These are phyloP conservation scores for Wickerhamomyces chambardii DNA, from an alignment of 805 yeast genomes.

Conservation along the genomic window DNA sequence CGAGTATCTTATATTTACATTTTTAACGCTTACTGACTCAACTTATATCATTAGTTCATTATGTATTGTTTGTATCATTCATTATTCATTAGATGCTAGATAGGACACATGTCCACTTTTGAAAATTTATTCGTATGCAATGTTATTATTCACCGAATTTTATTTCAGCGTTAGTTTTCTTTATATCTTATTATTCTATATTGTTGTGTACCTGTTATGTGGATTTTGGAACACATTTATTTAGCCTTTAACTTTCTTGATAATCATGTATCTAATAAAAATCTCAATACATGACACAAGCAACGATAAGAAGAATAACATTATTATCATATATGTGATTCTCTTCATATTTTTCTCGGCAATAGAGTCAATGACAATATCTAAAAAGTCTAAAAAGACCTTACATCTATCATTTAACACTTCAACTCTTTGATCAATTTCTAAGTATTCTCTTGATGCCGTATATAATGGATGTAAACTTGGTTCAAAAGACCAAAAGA, in stretches of 20 bases:
- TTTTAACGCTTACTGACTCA: no score
- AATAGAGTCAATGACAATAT: slow-evolving; percentile 86
- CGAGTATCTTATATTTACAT: no score
- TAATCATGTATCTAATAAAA: slow-evolving; percentile 44
- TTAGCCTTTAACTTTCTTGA: slow-evolving; percentile 16
- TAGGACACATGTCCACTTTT: no score
- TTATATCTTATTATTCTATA: no score
- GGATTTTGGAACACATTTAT: no score
- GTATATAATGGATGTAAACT: slow-evolving; percentile 86
- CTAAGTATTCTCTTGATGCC: slow-evolving; percentile 87
- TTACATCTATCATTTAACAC: slow-evolving; percentile 90
- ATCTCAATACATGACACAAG: slow-evolving; percentile 71
- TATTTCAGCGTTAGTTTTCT: no score
- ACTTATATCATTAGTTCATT: no score
- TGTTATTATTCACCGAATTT: no score
- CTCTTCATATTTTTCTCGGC: slow-evolving; percentile 90
- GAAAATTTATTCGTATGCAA: no score
- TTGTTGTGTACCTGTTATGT: no score
- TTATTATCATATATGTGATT: slow-evolving; percentile 83
- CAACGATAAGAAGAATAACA: slow-evolving; percentile 71
- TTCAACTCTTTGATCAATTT: slow-evolving; percentile 90
- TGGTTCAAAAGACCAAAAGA: slow-evolving; percentile 95
- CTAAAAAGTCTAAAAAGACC: slow-evolving; percentile 89
- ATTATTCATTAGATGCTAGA: no score
- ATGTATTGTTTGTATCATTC: no score